Evolutionary conservation across 2,329 filamentous ascomycete genomes (phyloP).

Genomic region (Aspergillus costaricaensis): DNA sequence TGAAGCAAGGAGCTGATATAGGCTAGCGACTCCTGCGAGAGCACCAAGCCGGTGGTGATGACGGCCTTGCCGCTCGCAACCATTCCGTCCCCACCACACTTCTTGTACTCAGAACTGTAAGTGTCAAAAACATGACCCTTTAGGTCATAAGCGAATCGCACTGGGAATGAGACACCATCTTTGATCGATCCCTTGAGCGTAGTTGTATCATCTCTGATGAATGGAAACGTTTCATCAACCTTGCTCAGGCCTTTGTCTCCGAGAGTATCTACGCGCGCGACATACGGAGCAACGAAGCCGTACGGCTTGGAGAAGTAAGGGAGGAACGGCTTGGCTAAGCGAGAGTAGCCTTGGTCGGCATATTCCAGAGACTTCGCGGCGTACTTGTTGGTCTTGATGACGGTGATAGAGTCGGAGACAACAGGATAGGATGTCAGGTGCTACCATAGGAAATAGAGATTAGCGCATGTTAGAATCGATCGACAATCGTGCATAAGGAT

Average conservation of each 20-base stretch:
- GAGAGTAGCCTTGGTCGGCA: conserved; percentile 72
- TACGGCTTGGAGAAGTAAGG: conserved; percentile 79
- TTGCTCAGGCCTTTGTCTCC: conserved; percentile 70
- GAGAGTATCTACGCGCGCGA: conserved; percentile 76
- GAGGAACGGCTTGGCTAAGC: conserved; percentile 74
- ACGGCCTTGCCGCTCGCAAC: conserved; percentile 71
- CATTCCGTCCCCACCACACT: conserved; percentile 57
- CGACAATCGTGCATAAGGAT: neutral
- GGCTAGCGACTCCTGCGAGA: conserved; percentile 65
- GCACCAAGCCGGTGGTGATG: conserved; percentile 66
- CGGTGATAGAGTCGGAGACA: conserved; percentile 73
- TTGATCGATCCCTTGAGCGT: conserved; percentile 68
- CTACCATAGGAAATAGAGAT: conserved; percentile 49
- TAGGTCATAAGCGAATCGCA: conserved; percentile 63
- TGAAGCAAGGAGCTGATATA: conserved; percentile 63
- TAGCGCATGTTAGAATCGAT: conserved; percentile 19
- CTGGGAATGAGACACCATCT: conserved; percentile 62
- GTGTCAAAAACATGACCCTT: conserved; percentile 47
- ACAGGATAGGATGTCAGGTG: conserved; percentile 84
- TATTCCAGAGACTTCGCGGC: conserved; percentile 80
- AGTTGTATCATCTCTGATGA: conserved; percentile 72
- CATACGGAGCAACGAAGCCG: conserved; percentile 80
- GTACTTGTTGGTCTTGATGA: conserved; percentile 78
- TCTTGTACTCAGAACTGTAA: conserved; percentile 50
- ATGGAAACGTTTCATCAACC: conserved; percentile 70